Conservation (phyloP, 2,329 filamentous ascomycete species). For the Fusarium guadeloupense region DNA sequence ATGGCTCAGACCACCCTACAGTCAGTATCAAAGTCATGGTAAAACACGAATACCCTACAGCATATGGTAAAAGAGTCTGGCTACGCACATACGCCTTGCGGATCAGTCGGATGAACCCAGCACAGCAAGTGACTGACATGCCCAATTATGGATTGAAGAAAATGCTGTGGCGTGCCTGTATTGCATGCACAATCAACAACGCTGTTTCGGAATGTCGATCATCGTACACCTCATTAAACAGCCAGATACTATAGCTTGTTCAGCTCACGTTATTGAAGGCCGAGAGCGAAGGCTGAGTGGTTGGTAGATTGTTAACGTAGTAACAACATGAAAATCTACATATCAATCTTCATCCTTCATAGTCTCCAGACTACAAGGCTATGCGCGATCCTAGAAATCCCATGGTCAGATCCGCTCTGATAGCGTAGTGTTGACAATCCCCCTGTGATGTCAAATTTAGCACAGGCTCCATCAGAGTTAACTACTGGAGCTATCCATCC, state of each 20-base stretch:
- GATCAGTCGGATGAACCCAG: too few species aligned
- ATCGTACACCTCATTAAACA: conserved; percentile 19
- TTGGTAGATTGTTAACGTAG: conserved; percentile 1
- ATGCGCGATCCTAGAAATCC: conserved; percentile 24
- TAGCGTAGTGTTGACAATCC: conserved; percentile 22
- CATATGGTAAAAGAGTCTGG: too few species aligned
- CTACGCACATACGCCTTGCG: too few species aligned
- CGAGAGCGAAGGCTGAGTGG: neutral
- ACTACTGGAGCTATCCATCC: conserved; percentile 22
- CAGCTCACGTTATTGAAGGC: neutral
- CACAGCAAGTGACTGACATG: too few species aligned
- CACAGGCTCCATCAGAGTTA: conserved; percentile 24
- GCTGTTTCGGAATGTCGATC: conserved; percentile 18
- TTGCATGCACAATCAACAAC: neutral
- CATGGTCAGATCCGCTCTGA: conserved; percentile 27
- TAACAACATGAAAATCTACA: neutral
- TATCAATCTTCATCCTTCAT: too few species aligned
- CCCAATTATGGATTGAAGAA: neutral
- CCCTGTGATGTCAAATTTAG: conserved; percentile 42
- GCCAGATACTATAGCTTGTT: too few species aligned
- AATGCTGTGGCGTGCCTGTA: conserved; percentile 4
- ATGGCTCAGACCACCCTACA: too few species aligned
- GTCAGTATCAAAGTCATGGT: too few species aligned
- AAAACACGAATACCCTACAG: too few species aligned
- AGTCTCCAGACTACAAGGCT: conserved; percentile 4